These are phyloP conservation scores for Diplodia mutila DNA, from an alignment of 2,329 filamentous ascomycete genomes.

Conservation along the genomic window DNA sequence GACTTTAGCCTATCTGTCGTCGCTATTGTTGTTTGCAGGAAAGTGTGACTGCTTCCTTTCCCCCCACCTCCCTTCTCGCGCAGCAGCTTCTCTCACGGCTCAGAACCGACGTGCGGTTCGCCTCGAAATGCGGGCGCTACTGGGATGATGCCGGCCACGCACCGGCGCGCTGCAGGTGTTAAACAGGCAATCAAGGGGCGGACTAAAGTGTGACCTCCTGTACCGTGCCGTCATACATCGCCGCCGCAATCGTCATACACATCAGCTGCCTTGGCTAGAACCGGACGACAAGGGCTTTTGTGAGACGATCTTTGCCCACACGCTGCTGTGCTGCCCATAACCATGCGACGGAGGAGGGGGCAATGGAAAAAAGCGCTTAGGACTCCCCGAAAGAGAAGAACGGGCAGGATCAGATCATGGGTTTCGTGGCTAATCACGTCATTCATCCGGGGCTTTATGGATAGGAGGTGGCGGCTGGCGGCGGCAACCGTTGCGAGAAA, in stretches of 20 bases:
- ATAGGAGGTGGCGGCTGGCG: background rate
- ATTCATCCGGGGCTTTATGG: background rate
- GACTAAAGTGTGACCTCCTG: background rate
- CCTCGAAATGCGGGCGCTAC: conserved; percentile 9
- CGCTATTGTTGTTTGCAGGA: background rate
- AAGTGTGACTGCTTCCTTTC: background rate
- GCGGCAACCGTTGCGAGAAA: background rate
- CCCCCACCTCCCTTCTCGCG: background rate
- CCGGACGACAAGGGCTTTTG: background rate
- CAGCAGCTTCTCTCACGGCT: background rate
- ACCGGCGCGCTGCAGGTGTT: background rate
- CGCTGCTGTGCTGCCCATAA: background rate
- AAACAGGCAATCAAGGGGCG: background rate
- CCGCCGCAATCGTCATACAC: background rate
- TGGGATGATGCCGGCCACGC: conserved; percentile 1
- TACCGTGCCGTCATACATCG: background rate
- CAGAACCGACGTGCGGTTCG: background rate
- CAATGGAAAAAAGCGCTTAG: background rate
- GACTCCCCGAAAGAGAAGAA: background rate
- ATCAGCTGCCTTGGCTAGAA: background rate
- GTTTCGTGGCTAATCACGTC: background rate
- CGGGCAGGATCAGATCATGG: background rate
- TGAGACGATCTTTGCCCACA: background rate
- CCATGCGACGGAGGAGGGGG: background rate
- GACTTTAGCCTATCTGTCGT: background rate